Evolutionary conservation across 306 rosid species (phyloP), one percentile per base, ranked within the genome.

Genomic region (Trichosanthes cucumerina): DNA sequence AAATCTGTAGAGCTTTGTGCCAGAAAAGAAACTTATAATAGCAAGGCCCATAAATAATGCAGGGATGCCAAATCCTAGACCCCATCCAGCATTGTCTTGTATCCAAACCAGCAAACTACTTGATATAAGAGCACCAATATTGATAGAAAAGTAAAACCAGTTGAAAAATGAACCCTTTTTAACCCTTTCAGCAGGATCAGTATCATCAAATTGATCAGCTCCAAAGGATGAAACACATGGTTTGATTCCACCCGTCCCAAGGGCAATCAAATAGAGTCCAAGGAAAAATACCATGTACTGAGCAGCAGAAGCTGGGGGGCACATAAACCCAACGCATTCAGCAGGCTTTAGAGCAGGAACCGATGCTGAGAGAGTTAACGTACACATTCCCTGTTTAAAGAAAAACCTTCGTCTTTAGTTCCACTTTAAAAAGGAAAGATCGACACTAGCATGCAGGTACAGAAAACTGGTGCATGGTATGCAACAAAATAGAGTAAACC

Each of bases 1-100:
- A 87, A 96, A 96, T 86, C 97, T 89, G 79, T 92, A 96, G 56
- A 92, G 90, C 69, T 91, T 82, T 73, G 98, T 92, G 69, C 99
- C 99, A 3, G 88, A 39, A 82, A 96, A 85, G 90, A 96, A 96
- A 78, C 97, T 92, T 75, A 81, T 79, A 34, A 96, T 96, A 62
- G 99, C 97, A 65, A 91, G 28, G 9, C 83, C 93, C 99, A 96
- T 92, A 77, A 88, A 91, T 78, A 92, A 18, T 52, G 99, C 90
- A 66, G 99, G 99, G 87, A 96, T 92, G 82, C 98, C 97, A 85
- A 96, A 96, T 86, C 99, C 99, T 70, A 96, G 79, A 39, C 98
- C 99, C 99, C 98, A 96, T 58, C 99, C 96, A 4, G 90, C 89
- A 87, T 95, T 95, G 78, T 95, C 99, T 89, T 95, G 99, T 84